Evolutionary conservation across 2,329 filamentous ascomycete species (phyloP), one percentile per base, ranked within the genome.

Genomic region (Shiraia sp.): DNA sequence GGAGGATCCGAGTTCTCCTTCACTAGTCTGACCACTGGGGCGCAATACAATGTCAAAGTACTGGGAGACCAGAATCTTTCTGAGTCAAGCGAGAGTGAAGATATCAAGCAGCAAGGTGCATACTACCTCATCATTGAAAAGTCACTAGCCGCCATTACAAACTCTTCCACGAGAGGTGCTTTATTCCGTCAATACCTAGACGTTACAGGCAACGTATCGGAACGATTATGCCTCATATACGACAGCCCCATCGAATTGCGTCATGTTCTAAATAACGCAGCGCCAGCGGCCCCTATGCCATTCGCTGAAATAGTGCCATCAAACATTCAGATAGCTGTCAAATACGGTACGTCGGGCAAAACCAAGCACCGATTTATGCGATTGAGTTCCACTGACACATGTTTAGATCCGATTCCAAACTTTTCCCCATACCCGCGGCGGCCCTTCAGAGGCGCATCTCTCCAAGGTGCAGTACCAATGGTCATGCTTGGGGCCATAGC

Each of bases 401-500:
- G 8, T n/a, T 8, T 30, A 43, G 41, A 43, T 17, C 41, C 29
- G 10, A 23, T 39, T 23, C 35, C 35, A 2, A 5, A 34, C 12
- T 39, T 39, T 17, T 26, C 10, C 4, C 31, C 15, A 9, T 26
- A 33, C 14, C 41, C 26, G 1, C 41, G 41, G 7, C 41, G 41
- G 7, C 25, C 37, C 10, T 33, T 19, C 17, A 34, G 35, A 6
- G 41, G 41, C 14, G 30, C 41, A 13, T 29, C 35, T 4, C 14
- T 32, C 14, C 41, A 43, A 31, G 41, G 41, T 22, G 13, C 17
- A 14, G 29, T 43, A 8, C 29, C 35, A 13, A 28, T 35, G 16
- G 26, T 43, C 8, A 13, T 43, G 3, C 30, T 43, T 15, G 13
- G 28, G 14, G 23, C 35, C 13, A 30, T 43, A 10, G 31, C 35